Base-by-base conservation (phyloP, 2,329 filamentous ascomycete species). In the Fusarium sambucinum region DNA sequence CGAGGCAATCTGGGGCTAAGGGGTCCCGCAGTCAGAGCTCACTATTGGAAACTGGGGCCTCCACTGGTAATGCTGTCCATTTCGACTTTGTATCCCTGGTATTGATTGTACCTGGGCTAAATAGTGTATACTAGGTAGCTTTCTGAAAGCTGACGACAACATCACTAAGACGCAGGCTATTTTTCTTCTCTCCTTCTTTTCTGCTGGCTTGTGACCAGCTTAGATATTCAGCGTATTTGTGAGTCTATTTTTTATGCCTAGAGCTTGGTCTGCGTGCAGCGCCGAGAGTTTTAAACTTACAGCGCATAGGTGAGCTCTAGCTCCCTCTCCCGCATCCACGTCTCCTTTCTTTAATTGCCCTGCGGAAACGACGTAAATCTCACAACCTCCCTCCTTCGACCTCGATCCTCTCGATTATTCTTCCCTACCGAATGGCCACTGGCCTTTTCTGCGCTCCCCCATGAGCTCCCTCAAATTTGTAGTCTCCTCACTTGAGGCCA, bases 391-490 rank as follows among this genome's bases (percentile, higher is more conserved):
- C 45, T 46, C 45, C 46, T 51, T 59, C 42, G 57, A 55, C 38
- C 42, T 40, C 56, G 33, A 47, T 17, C 50, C 21, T 51, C 38
- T 64, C 66, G 51, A 70, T 17, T 42, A 41, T 45, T 7, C 45
- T 51, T 51, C 54, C 50, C 58, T 65, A 58, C 42, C 83, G 83
- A 78, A 85, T 85, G 84, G 78, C 81, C 78, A 72, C 78, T 79
- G 74, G 78, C 67, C 70, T 65, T 71, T 72, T 72, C 69, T 73
- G 74, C 77, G 83, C 75, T 86, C 89, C 77, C 91, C 89, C 73
- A 91, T 97, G 84, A 97, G 91, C 86, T 98, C 96, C 72, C 90
- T 97, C 75, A 94, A 97, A 75, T 99, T 99, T 78, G 93, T 99
- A 75, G 90, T 96, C 76, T 94, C 92, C 76, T 95, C 96, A 38